Evolutionary conservation across 345 rosid genomes (phyloP).

Genomic region (Populus simonii): DNA sequence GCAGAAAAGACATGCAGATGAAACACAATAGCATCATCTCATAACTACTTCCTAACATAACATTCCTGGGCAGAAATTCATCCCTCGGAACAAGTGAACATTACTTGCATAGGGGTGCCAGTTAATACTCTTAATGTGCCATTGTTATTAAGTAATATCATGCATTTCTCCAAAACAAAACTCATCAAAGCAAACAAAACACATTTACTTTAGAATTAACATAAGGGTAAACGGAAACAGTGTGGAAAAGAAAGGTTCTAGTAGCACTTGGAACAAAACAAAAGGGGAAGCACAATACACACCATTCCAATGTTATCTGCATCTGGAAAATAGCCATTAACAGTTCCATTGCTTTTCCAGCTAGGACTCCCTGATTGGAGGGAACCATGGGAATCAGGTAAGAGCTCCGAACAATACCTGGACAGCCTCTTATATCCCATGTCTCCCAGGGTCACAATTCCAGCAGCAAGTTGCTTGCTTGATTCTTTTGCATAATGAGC

Average conservation of each 20-base stretch:
- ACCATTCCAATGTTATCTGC: slow-evolving; percentile 87
- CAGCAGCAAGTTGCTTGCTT: slow-evolving; percentile 86
- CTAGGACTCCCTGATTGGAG: slow-evolving; percentile 47
- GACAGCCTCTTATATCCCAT: slow-evolving; percentile 68
- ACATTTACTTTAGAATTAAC: background rate
- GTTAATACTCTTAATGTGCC: background rate
- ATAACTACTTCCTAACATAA: background rate
- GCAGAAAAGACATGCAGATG: background rate
- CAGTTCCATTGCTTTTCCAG: slow-evolving; percentile 49
- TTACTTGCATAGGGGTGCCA: background rate
- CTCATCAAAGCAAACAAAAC: background rate
- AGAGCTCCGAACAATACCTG: slow-evolving; percentile 68
- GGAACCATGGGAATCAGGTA: slow-evolving; percentile 56
- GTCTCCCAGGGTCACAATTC: slow-evolving; percentile 83
- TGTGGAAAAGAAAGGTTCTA: background rate
- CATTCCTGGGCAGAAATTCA: background rate
- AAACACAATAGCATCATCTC: background rate
- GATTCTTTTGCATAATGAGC: slow-evolving; percentile 85
- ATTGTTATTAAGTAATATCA: background rate
- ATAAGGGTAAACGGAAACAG: background rate
- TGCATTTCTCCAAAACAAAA: background rate
- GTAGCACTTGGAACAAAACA: slow-evolving; percentile 4
- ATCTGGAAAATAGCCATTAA: slow-evolving; percentile 54
- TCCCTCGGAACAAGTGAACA: background rate
- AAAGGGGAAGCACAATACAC: slow-evolving; percentile 12